A percentile compares a stretch with the other conserved stretches of the same genome.
phyloP scores from a whole-genome alignment of 106 monocot species.

The Alisma plantagoaquatica region DNA sequence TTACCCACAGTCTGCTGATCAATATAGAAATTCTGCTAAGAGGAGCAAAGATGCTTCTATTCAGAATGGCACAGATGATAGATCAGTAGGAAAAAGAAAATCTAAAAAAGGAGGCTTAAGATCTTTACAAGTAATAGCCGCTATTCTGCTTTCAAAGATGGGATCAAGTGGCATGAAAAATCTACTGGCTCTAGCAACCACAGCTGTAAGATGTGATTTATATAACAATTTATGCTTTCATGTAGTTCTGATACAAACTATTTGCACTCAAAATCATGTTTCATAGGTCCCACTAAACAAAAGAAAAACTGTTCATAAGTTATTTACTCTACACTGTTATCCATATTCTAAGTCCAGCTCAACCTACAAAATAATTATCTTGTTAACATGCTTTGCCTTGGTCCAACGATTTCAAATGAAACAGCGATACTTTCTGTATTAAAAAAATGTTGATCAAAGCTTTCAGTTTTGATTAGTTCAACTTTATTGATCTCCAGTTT shows the following conservation, averaged over 20 bases:
- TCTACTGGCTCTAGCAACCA: conserved; percentile 55
- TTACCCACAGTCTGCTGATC: conserved; percentile 3
- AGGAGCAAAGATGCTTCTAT: neutral
- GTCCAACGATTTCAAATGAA: too few species aligned
- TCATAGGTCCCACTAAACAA: neutral
- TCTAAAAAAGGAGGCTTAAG: conserved; percentile 40
- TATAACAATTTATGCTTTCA: too few species aligned
- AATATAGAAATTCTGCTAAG: neutral
- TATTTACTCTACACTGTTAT: neutral
- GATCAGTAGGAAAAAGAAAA: conserved; percentile 18
- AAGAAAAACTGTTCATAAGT: neutral
- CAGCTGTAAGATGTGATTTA: conserved; percentile 47
- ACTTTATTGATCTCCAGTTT: too few species aligned
- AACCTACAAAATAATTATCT: neutral
- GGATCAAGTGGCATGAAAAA: conserved; percentile 49
- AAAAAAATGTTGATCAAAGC: too few species aligned
- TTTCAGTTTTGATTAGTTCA: too few species aligned
- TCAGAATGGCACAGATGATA: conserved; percentile 37
- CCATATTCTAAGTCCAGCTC: neutral
- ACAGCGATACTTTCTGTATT: too few species aligned
- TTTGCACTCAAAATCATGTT: neutral
- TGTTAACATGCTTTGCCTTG: neutral
- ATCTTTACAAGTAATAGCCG: conserved; percentile 74
- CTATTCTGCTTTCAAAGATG: conserved; percentile 69
- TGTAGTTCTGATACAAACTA: too few species aligned